Evolutionary conservation across 2,329 filamentous ascomycete genomes (phyloP).

Genomic region (Decorospora gaudefroyi): DNA sequence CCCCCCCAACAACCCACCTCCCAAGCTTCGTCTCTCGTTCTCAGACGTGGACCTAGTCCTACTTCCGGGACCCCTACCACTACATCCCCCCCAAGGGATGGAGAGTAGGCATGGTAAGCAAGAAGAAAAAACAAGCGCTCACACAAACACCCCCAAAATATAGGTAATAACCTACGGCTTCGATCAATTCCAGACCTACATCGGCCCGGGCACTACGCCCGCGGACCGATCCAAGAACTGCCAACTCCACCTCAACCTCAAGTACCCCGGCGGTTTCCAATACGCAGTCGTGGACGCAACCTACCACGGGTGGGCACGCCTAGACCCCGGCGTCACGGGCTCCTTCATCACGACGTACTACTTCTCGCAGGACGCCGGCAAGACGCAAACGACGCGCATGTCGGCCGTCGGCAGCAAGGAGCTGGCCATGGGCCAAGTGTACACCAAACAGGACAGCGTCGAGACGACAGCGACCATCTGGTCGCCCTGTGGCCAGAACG

Average conservation of each 20-base stretch:
- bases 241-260: conserved; percentile 43
- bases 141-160: conserved; percentile 1
- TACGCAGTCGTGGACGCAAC: conserved; percentile 44
- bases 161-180: conserved; percentile 45
- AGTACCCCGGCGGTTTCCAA: conserved; percentile 48
- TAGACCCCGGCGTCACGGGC: conserved; percentile 44
- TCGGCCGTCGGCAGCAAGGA: conserved; percentile 42
- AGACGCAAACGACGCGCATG: conserved; percentile 37
- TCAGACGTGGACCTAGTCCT: conserved; percentile 1
- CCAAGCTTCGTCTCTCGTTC: conserved; percentile 1
- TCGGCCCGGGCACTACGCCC: conserved; percentile 35
- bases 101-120: conserved; percentile 4
- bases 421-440: conserved; percentile 49
- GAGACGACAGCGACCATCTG: conserved; percentile 43
- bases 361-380: conserved; percentile 44
- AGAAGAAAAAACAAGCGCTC: conserved; percentile 5
- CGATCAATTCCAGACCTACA: conserved; percentile 44
- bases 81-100: not conserved
- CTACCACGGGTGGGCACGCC: conserved; percentile 45
- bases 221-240: conserved; percentile 45
- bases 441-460: conserved; percentile 52
- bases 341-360: conserved; percentile 44
- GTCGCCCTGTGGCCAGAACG: conserved; percentile 42
- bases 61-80: conserved; percentile 4
- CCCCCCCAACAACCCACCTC: too few relatives aligned